Evolutionary conservation across 805 yeast species (phyloP).

Genomic region (Metahyphopichia silvanorum): DNA sequence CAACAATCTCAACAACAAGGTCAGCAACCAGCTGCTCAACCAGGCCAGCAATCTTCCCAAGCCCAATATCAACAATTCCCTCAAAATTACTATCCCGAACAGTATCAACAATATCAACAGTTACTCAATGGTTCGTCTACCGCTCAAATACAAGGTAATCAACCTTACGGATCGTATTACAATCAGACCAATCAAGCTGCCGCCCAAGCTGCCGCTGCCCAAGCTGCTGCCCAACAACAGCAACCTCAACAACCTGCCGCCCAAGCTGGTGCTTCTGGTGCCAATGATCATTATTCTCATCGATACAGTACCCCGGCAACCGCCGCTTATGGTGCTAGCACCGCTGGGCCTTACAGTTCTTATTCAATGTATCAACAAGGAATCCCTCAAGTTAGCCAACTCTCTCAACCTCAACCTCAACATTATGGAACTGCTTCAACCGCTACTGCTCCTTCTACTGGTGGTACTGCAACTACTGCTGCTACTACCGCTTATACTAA

Average conservation of each 20-base stretch:
- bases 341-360: slow-evolving; percentile 14
- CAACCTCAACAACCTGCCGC: slow-evolving; percentile 8
- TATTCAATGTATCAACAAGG: slow-evolving; percentile 19
- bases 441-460: slow-evolving; percentile 9
- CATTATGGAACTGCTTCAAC: slow-evolving; percentile 15
- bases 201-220: not conserved
- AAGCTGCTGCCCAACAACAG: slow-evolving; percentile 3
- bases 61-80: slow-evolving; percentile 19
- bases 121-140: slow-evolving; percentile 8
- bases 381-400: slow-evolving; percentile 19
- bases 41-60: slow-evolving; percentile 7
- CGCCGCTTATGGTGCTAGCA: slow-evolving; percentile 18
- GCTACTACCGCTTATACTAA: slow-evolving; percentile 5
- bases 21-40: slow-evolving; percentile 11
- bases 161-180: slow-evolving; percentile 15
- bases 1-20: slow-evolving; percentile 10
- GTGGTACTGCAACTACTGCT: slow-evolving; percentile 5
- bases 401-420: slow-evolving; percentile 23
- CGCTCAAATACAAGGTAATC: slow-evolving; percentile 8
- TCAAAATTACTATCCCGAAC: slow-evolving; percentile 16
- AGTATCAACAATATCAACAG: slow-evolving; percentile 12
- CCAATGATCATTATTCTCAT: slow-evolving; percentile 8
- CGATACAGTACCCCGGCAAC: slow-evolving; percentile 8
- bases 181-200: slow-evolving; percentile 3
- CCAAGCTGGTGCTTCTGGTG: slow-evolving; percentile 5